Evolutionary conservation across 176 grass and related monocot species (phyloP), one percentile per base, ranked within the genome.

Genomic region (Ananas comosus): DNA sequence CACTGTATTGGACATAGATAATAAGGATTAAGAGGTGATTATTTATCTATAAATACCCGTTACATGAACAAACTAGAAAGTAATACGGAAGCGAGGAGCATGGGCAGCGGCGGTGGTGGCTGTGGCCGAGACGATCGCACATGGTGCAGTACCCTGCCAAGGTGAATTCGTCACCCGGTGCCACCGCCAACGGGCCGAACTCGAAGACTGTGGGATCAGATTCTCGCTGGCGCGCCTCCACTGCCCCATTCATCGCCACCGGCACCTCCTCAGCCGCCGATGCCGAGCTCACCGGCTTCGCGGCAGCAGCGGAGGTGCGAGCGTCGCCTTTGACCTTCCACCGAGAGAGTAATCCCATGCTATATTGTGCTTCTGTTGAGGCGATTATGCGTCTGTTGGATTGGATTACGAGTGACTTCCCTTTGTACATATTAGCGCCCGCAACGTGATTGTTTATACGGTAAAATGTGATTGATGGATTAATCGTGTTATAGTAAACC

Each of bases 11-110:
- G 33, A 42, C 33, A 42, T 42, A 7, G 33, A 42, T 42, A 42
- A 42, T 6, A 42, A 42, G 5, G 33, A 42, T 6, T 42, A 42
- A 42, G 33, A 42, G 33, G 33, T 42, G 33, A 42, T 42, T 42
- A 42, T 42, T 42, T 42, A 42, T 42, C 33, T 42, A 42, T 42
- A 42, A 33, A 42, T 42, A 42, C 5, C 33, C 33, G 5, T 42
- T 9, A 14, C 56, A 61, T 3, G 4, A n/a, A 19, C 42, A 10
- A 57, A 25, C 11, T 57, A 68, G 76, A 96, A 96, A 22, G 92
- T 88, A 71, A 96, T 92, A 65, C 92, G 88, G 88, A 96, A 89
- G 49, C 89, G 92, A 69, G 92, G 92, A 14, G 92, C 92, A 64
- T 90, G 74, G 13, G 81, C 81, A 0, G 80, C 81, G 0, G 78